Evolutionary conservation across 2,329 filamentous ascomycete species (phyloP).

Genomic region (Ophiostoma sp.): DNA sequence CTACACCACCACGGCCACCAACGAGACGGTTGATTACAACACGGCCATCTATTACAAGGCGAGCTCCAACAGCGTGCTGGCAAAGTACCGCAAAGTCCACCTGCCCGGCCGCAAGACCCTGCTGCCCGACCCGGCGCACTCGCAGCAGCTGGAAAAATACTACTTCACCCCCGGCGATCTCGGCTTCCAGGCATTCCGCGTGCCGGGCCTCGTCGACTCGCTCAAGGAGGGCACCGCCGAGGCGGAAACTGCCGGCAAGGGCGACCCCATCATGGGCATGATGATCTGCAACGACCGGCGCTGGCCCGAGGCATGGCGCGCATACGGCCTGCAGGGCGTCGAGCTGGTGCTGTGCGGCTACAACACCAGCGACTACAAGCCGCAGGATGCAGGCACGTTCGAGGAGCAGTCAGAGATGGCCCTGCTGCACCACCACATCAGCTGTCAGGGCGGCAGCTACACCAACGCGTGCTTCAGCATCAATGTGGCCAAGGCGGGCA

Average conservation of each 20-base stretch:
- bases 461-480: slow-evolving; percentile 49
- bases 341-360: slow-evolving; percentile 43
- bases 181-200: slow-evolving; percentile 50
- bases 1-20: slow-evolving; percentile 32
- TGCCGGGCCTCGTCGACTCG: slow-evolving; percentile 40
- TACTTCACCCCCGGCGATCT: slow-evolving; percentile 51
- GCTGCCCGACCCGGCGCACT: slow-evolving; percentile 40
- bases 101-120: slow-evolving; percentile 50
- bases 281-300: slow-evolving; percentile 51
- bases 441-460: slow-evolving; percentile 47
- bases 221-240: slow-evolving; percentile 40
- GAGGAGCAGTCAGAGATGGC: slow-evolving; percentile 44
- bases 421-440: slow-evolving; percentile 46
- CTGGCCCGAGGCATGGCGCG: slow-evolving; percentile 49
- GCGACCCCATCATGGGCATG: slow-evolving; percentile 45
- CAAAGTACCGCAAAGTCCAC: slow-evolving; percentile 53
- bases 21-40: slow-evolving; percentile 43
- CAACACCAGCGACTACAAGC: slow-evolving; percentile 46
- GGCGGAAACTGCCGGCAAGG: slow-evolving; percentile 11
- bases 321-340: slow-evolving; percentile 46
- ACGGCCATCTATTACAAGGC: slow-evolving; percentile 48
- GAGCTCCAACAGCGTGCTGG: slow-evolving; percentile 38
- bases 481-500: slow-evolving; percentile 43
- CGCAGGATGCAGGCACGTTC: slow-evolving; percentile 35
- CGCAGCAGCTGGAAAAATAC: slow-evolving; percentile 52